Evolutionary conservation across 2,329 filamentous ascomycete species (phyloP), one percentile per base, ranked within the genome.

Genomic region (Phyllachora maydis): DNA sequence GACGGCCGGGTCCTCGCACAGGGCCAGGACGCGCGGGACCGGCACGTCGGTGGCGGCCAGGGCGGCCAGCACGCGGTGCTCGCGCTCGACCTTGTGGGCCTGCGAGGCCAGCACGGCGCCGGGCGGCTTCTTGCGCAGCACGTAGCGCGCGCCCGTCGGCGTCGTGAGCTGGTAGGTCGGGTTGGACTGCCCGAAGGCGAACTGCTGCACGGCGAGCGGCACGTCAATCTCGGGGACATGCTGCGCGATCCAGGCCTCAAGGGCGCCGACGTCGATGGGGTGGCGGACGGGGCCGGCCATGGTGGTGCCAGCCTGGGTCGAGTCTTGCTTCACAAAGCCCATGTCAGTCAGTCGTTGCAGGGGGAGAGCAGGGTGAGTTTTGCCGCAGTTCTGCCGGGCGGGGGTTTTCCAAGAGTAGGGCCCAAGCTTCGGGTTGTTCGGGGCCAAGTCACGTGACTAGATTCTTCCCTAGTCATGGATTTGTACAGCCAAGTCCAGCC

Each of bases 61-160:
- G 3, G 85, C 83, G 43, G 78, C 68, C 40, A 95, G 76, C 41
- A 95, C 76, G 39, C 74, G 71, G 53, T 88, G 88, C 50, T 98
- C 88, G 38, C 88, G 76, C 53, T 98, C 88, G 40, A 98, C 85
- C 46, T 85, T 77, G 55, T 98, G 88, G 7, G 88, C 88, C 3
- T 85, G 85, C 53, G 82, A 81, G 37, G 81, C 92, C 23, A 95
- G 62, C 18, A 98, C 71, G 52, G 74, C 70, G 32, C 88, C 88
- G n/a, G 88, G 85, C 1, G 88, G 88, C 54, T 95, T 95, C 64
- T 98, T 95, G 45, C 88, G 79, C 56, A 95, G 65, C 16, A 98
- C 88, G 51, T 73, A 92, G 42, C 71, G 69, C 35, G 56, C 47
- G 24, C 70, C 67, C 42, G 69, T 59, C 33, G 67, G 58, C 24